Evolutionary conservation across 495 filamentous ascomycete genomes (phyloP), one percentile per base, ranked within the genome.

Genomic region (Podospora conica): DNA sequence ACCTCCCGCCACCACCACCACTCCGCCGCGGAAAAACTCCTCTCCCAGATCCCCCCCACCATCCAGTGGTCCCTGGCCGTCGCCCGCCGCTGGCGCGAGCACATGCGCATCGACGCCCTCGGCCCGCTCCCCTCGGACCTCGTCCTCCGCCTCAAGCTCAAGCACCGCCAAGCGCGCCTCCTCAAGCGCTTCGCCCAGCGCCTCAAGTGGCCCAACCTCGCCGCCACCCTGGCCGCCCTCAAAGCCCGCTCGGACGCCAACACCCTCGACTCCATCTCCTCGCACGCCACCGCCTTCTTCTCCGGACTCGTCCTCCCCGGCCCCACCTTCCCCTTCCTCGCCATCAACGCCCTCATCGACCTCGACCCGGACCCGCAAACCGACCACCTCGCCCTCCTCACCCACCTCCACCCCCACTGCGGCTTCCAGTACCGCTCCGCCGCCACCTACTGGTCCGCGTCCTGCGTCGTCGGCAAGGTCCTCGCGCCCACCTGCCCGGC

Each of bases 121-220:
- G 81, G 79, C 64, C 63, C 67, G 11, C 73, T 69, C 57, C 70
- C 75, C 25, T 80, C 76, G 61, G 75, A 75, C 65, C 81, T 88
- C 60, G 78, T 78, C 25, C 81, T 89, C 40, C 80, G 80, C 24
- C 84, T 80, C 72, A 91, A 89, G 75, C 79, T 85, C 64, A 78
- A 76, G 64, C 76, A 77, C 63, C 78, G 80, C 27, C 89, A 91
- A 70, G 82, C 88, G 48, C 84, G 84, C 65, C 84, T 86, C 67
- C 79, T 91, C 53, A 83, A 83, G 65, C 80, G 82, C 20, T 90
- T 91, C 67, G 86, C 87, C 12, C 82, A 84, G 69, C 86, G 83
- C 60, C 83, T 91, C 79, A 90, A 89, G 70, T 91, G 89, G 89
- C 87, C 88, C 9, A 89, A 90, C 70, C 85, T 90, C 66, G 75